Percentiles rank a stretch among this genome's conserved stretches.
These are phyloP conservation scores for Fusarium euwallaceae DNA, from an alignment of 2,329 filamentous ascomycete species.

Conservation along the genomic window DNA sequence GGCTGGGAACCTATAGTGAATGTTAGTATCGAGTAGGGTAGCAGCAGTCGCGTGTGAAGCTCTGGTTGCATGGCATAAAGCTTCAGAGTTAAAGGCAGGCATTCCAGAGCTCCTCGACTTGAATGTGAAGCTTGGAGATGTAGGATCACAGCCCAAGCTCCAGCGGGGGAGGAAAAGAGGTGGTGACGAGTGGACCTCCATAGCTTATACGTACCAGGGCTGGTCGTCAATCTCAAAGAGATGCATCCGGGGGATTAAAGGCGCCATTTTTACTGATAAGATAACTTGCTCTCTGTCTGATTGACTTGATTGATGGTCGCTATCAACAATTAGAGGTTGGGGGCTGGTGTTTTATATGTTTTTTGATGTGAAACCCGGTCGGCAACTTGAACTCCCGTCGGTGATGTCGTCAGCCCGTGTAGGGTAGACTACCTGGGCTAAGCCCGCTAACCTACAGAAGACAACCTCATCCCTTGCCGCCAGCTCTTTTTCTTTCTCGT, in stretches of 20 bases:
- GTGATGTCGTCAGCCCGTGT: conserved; percentile 33
- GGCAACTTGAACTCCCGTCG: not conserved
- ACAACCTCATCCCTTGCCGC: not conserved
- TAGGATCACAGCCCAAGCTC: conserved; percentile 1
- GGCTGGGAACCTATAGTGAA: conserved; percentile 69
- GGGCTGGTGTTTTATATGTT: conserved; percentile 4
- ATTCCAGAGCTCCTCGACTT: not conserved
- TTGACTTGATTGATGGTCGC: not conserved
- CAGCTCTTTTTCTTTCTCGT: not conserved
- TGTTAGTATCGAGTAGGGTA: conserved; percentile 8
- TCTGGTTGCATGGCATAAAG: not conserved
- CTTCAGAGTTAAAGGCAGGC: not conserved
- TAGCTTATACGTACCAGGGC: conserved; percentile 63
- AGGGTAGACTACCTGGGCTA: not conserved
- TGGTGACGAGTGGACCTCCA: not conserved
- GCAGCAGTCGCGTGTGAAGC: not conserved
- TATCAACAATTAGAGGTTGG: not conserved
- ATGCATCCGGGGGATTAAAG: conserved; percentile 70
- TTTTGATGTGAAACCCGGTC: conserved; percentile 25
- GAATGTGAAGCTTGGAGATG: conserved; percentile 3
- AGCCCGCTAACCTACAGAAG: not conserved
- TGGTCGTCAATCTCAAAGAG: conserved; percentile 78
- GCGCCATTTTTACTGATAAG: conserved; percentile 54
- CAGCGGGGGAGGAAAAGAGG: not conserved
- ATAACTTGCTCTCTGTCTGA: not conserved